Evolutionary conservation across 2,329 filamentous ascomycete species (phyloP), one percentile per base, ranked within the genome.

Genomic region (Aureobasidium sp.): DNA sequence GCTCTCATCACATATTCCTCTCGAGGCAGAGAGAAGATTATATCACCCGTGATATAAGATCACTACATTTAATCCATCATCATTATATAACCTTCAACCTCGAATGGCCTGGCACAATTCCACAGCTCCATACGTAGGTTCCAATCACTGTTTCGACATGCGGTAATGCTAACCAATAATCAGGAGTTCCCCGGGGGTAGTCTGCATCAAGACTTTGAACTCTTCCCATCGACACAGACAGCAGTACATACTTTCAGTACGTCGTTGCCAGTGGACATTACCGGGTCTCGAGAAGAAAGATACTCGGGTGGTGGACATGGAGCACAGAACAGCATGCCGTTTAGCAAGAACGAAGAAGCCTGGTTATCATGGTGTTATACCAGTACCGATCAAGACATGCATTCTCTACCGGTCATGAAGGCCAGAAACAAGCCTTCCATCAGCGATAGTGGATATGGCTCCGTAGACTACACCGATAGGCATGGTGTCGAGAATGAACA

Each of bases 401-500:
- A 40, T 27, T 31, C 43, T 4, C 18, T 62, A 16, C 7, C 47
- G 15, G 15, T 54, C 7, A n/a, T 36, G 10, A 64, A 54, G 29
- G 60, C n/a, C 15, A 64, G 25, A 38, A 10, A 38, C 5, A 64
- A 38, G 38, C 50, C 42, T 36, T 54, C 60, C 3, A 47, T 47
- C 29, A 55, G 48, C 20, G 60, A 64, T 20, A 64, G 60, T 38
- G 60, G 60, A 4, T 64, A 64, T 29, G 60, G 60, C n/a, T 64
- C 60, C 13, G 9, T 45, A 5, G 33, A 45, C 16, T 47, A 55
- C 29, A 27, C 45, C 16, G 60, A 40, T 11, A 33, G 7, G 2
- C 42, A 59, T 33, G 20, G 36, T 45, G 20, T 18, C 15, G 55
- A 47, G 7, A 29, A 40, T 16, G 25, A 18, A 15, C 11, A 15